Evolutionary conservation across 2,329 filamentous ascomycete species (phyloP), one percentile per base, ranked within the genome.

Genomic region (Paracamarosporium sp.): DNA sequence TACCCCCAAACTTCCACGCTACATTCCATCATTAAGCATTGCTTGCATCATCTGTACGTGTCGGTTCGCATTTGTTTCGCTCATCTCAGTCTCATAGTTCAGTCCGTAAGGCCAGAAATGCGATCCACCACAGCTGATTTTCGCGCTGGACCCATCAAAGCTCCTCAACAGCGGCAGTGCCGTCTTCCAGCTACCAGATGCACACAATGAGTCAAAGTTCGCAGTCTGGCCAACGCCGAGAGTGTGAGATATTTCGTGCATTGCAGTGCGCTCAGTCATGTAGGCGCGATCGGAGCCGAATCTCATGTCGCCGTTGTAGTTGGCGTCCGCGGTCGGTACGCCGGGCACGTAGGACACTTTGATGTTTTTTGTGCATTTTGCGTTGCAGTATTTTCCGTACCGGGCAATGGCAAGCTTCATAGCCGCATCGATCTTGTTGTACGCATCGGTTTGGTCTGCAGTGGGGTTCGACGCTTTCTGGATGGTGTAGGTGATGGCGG

Each of bases 31-130:
- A 31, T 54, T 69, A 17, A 75, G 47, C 71, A 75, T 74, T 36
- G 72, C 72, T 43, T 71, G 52, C 15, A 74, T 61, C 48, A 75
- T 55, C 58, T 67, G 62, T 28, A 75, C 72, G 70, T 75, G 71
- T 12, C 72, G 56, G 50, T 74, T 60, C 12, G 58, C 72, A 63
- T 75, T 74, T 28, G 68, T 74, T 63, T 73, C 71, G 47, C 70
- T 74, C 72, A 69, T 72, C 54, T 75, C 72, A 4, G 46, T 73
- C 0, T 75, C 72, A 44, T 73, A 75, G 30, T 75, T 74, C 48
- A 75, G 51, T 2, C 72, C 72, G 64, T 75, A 75, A 5, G 71
- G 71, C 71, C 72, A 75, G 35, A 75, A 70, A 36, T 75, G 71
- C 0, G 50, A 20, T 2, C 72, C 71, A 5, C 71, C 72, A 60